Evolutionary conservation across 2,329 filamentous ascomycete species (phyloP), one percentile per base, ranked within the genome.

Genomic region (Aspergillus udagawae): DNA sequence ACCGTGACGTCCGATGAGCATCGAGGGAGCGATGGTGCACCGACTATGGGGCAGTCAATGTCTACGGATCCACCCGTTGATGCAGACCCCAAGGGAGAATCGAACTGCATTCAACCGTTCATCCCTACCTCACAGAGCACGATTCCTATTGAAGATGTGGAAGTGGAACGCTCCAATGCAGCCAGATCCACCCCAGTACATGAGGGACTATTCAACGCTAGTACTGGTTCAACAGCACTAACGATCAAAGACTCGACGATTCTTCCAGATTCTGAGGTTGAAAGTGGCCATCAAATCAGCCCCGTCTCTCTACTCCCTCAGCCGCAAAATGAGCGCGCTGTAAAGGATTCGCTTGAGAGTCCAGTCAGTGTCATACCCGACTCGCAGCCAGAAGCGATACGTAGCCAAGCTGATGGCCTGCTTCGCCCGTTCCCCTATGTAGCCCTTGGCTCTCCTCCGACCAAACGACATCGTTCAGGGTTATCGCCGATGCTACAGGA

Each of bases 351-450:
- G 14, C 68, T 72, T 35, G 67, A 67, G 14, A 74, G 68, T 32
- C 71, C 71, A 21, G 59, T 76, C 27, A 75, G 73, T 50, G 70
- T 72, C 14, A 72, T 77, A 23, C 74, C 73, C 21, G 73, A 77
- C 49, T 77, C 75, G 2, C 74, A 77, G 41, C 70, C 71, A 5
- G 62, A 62, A 41, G 54, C 17, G 12, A 29, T 14, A 4, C 42
- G 23, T 29, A 42, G 51, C 20, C 54, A 57, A 28, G 51, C 54
- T 51, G 48, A 51, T n/a, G 28, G 41, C 49, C 41, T 53, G 38
- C 50, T 45, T 35, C 49, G 56, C 25, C n/a, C 42, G 38, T 21
- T 5, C 23, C 6, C 44, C 10, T 6, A 25, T 14, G 44, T 42
- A 21, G 35, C 23, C 32, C 14, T n/a, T 41, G 38, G 32, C n/a